Evolutionary conservation across 108 stramenopile genomes (phyloP).

Genomic region (Cyclotella cryptica): DNA sequence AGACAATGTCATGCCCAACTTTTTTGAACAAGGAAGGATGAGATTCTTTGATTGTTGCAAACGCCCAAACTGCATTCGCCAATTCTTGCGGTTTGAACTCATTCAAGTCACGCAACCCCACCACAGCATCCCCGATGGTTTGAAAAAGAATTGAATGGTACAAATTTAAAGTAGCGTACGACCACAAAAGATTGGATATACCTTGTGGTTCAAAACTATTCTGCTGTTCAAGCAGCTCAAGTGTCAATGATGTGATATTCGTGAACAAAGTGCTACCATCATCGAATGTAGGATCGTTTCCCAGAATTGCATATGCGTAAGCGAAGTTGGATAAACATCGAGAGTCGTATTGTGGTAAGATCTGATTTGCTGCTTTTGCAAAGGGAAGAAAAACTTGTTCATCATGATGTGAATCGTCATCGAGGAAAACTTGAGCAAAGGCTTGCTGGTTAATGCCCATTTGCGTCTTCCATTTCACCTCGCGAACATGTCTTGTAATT

Average conservation of each 20-base stretch:
- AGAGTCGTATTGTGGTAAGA: background rate
- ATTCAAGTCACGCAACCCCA: background rate
- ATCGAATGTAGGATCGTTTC: background rate
- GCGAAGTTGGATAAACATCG: background rate
- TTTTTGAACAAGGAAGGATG: background rate
- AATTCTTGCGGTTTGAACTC: constrained; percentile 20
- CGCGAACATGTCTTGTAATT: background rate
- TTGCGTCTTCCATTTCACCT: background rate
- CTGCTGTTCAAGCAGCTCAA: background rate
- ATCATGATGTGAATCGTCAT: background rate
- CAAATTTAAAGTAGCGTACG: background rate
- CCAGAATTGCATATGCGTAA: constrained; percentile 6
- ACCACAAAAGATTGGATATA: background rate
- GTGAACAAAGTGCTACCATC: background rate
- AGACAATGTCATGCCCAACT: background rate
- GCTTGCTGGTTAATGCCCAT: background rate
- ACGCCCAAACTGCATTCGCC: background rate
- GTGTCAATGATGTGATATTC: background rate
- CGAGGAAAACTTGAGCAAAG: background rate
- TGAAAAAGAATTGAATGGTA: background rate
- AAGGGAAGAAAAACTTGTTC: background rate
- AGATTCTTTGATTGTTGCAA: background rate
- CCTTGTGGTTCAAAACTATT: constrained; percentile 1
- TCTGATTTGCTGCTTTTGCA: background rate
- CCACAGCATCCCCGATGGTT: background rate